These are phyloP conservation scores for Hyphopichia fennica DNA, from an alignment of 1,139 yeast species.

Conservation along the genomic window DNA sequence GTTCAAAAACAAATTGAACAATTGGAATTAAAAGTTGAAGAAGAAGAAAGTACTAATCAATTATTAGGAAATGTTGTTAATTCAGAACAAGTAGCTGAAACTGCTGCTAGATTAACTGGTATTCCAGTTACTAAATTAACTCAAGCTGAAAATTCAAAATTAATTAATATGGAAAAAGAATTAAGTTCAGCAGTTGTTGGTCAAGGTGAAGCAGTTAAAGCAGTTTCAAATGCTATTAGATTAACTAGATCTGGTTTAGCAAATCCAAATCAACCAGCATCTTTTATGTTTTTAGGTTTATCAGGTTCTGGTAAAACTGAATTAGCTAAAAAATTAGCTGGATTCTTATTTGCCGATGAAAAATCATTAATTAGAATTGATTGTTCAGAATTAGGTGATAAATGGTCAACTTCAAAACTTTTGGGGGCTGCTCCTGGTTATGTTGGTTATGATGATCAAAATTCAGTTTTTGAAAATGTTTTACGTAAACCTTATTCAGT, in stretches of 20 bases:
- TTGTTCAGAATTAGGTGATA: constrained; percentile 94
- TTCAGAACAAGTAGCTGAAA: constrained; percentile 90
- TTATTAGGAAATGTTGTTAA: constrained; percentile 89
- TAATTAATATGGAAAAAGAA: constrained; percentile 91
- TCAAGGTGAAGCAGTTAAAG: constrained; percentile 93
- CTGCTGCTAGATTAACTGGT: constrained; percentile 96
- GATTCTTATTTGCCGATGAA: constrained; percentile 92
- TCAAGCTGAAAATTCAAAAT: constrained; percentile 91
- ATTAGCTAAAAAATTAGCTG: constrained; percentile 93
- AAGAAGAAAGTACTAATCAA: constrained; percentile 65
- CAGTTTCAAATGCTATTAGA: constrained; percentile 93
- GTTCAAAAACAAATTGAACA: constrained; percentile 71
- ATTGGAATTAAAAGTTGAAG: constrained; percentile 74
- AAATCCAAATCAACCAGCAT: constrained; percentile 94
- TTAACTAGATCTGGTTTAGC: constrained; percentile 93
- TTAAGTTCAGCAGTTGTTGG: constrained; percentile 87
- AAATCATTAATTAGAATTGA: constrained; percentile 96
- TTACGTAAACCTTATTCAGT: constrained; percentile 94
- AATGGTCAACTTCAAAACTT: constrained; percentile 91
- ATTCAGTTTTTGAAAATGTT: constrained; percentile 88
- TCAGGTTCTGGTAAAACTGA: constrained; percentile 99
- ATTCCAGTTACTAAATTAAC: constrained; percentile 97
- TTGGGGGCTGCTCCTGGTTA: constrained; percentile 99
- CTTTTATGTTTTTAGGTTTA: constrained; percentile 90
- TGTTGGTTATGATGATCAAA: constrained; percentile 98